Percentiles rank a stretch among this genome's conserved stretches.
phyloP scores from a whole-genome alignment of 2,329 filamentous ascomycete species.

The Venturia asperata region DNA sequence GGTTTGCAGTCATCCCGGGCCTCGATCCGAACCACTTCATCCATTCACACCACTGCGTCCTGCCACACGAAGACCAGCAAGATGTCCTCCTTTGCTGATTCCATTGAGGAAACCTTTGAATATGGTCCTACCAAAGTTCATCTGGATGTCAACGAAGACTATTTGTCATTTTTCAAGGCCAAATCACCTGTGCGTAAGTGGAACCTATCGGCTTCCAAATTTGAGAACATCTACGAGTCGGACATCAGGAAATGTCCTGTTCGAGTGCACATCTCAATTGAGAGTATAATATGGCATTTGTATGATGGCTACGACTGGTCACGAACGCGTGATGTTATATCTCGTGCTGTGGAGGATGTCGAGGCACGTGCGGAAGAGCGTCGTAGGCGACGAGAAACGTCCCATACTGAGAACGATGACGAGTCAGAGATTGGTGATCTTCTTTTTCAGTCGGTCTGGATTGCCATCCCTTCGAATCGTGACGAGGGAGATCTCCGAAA shows the following conservation, averaged over 20 bases:
- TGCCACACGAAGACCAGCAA: not conserved
- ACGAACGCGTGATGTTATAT: constrained; percentile 75
- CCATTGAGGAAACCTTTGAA: constrained; percentile 48
- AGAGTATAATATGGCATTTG: constrained; percentile 94
- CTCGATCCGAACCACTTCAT: not conserved
- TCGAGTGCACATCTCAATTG: constrained; percentile 70
- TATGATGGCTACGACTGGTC: constrained; percentile 98
- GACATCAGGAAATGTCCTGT: constrained; percentile 63
- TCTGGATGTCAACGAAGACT: constrained; percentile 29
- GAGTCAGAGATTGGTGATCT: constrained; percentile 89
- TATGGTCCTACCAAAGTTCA: constrained; percentile 37
- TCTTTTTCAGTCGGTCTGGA: constrained; percentile 97
- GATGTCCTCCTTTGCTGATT: constrained; percentile 35
- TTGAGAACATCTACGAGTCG: constrained; percentile 56
- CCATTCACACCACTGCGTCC: not conserved
- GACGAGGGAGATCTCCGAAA: constrained; percentile 75
- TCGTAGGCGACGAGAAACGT: constrained; percentile 50
- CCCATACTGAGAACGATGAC: constrained; percentile 56
- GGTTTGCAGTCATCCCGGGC: not conserved
- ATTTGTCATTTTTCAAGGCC: constrained; percentile 67
- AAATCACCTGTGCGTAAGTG: constrained; percentile 61
- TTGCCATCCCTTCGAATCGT: constrained; percentile 78
- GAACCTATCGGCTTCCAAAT: constrained; percentile 70
- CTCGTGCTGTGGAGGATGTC: constrained; percentile 80
- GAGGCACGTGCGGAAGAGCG: constrained; percentile 75